Evolutionary conservation across 352 stramenopile species (phyloP).

Genomic region (Pelagophyceae sp.): DNA sequence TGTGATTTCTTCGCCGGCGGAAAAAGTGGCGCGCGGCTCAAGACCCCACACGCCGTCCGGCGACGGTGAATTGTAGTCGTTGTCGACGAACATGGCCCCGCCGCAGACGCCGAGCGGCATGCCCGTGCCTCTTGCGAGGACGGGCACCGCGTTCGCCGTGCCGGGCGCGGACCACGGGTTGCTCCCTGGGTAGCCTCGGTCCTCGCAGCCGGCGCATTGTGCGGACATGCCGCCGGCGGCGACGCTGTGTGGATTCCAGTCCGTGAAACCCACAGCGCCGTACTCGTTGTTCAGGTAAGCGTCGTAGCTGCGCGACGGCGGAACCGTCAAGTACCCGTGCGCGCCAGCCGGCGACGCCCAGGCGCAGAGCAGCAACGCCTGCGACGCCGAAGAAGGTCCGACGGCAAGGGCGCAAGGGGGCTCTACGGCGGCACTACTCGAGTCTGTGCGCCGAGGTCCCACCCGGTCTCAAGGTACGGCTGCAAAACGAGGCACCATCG

Average conservation of each 20-base stretch:
- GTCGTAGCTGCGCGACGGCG: neutral
- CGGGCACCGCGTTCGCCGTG: no score
- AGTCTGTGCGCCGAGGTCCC: no score
- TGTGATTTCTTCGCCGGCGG: neutral
- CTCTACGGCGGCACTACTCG: no score
- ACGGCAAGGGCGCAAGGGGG: no score
- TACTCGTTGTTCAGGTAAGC: conserved; percentile 3
- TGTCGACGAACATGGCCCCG: neutral
- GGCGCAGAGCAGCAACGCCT: no score
- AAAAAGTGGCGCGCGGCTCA: neutral
- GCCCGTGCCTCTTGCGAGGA: no score
- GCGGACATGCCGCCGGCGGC: neutral
- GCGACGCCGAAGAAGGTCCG: no score
- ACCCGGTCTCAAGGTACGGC: no score
- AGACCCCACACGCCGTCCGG: neutral
- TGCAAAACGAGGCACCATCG: no score
- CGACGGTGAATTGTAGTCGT: conserved; percentile 3
- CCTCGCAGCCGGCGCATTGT: neutral
- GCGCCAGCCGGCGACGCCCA: no score
- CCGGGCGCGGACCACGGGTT: neutral
- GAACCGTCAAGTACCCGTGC: neutral
- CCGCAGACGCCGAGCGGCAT: conserved; percentile 19
- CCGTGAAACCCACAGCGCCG: no score
- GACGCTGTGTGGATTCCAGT: neutral
- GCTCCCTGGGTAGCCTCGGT: neutral